Evolutionary conservation across 805 yeast genomes (phyloP).

Genomic region (Cyberlindnera mycetangii): DNA sequence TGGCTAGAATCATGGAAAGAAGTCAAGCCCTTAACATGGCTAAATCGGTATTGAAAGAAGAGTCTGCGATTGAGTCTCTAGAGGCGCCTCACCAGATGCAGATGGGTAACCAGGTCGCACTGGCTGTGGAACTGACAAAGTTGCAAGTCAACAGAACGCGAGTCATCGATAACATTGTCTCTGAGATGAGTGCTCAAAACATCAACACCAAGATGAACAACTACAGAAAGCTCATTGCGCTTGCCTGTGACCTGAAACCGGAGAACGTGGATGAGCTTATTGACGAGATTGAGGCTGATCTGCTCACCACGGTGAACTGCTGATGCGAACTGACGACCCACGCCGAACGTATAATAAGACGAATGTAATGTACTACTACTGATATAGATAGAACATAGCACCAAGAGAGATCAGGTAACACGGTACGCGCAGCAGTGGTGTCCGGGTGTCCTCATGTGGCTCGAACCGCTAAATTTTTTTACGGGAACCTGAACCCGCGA

Average conservation of each 20-base stretch:
- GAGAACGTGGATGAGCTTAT: slow-evolving; percentile 80
- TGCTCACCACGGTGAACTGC: slow-evolving; percentile 24
- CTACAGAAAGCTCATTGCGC: slow-evolving; percentile 72
- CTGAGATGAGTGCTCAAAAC: slow-evolving; percentile 43
- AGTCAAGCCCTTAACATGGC: slow-evolving; percentile 63
- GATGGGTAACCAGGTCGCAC: slow-evolving; percentile 16
- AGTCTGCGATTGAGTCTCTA: slow-evolving; percentile 26
- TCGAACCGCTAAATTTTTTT: slow-evolving; percentile 16
- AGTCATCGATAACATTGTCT: slow-evolving; percentile 47
- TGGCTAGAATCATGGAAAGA: slow-evolving; percentile 52
- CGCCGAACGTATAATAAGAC: background rate
- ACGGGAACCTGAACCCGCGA: slow-evolving; percentile 5
- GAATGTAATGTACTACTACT: background rate
- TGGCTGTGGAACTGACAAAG: slow-evolving; percentile 43
- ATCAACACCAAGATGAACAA: slow-evolving; percentile 63
- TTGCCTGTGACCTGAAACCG: slow-evolving; percentile 71
- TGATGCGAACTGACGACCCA: background rate
- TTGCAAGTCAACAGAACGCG: slow-evolving; percentile 50
- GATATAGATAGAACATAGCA: background rate
- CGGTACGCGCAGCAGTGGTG: slow-evolving; percentile 3
- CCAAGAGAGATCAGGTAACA: background rate
- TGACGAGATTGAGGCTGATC: slow-evolving; percentile 65
- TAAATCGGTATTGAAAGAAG: slow-evolving; percentile 54
- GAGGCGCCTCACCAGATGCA: background rate
- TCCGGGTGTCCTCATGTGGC: slow-evolving; percentile 5